Conservation (phyloP, 768 basidiomycete species). For the Pisolithus marmoratus region DNA sequence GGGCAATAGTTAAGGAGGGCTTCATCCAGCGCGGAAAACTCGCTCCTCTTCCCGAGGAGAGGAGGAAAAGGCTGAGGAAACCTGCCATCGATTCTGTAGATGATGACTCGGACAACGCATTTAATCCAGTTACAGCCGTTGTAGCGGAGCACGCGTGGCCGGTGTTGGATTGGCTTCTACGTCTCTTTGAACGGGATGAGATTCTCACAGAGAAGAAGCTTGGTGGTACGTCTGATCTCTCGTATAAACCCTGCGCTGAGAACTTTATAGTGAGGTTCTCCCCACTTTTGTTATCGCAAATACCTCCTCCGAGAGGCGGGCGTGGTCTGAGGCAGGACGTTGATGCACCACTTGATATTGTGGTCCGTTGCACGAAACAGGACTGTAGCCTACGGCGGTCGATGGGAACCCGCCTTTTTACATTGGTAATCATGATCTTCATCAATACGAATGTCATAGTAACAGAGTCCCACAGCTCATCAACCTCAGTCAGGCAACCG, state of each 20-base stretch:
- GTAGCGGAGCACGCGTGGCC: slow-evolving; percentile 67
- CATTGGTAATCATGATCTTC: slow-evolving; percentile 20
- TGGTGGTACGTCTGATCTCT: slow-evolving; percentile 15
- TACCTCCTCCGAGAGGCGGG: slow-evolving; percentile 48
- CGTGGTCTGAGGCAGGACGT: slow-evolving; percentile 51
- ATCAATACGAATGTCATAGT: neutral
- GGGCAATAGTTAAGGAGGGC: slow-evolving; percentile 55
- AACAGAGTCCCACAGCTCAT: slow-evolving; percentile 29
- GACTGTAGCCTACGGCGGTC: slow-evolving; percentile 22
- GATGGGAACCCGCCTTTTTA: slow-evolving; percentile 31
- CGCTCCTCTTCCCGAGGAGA: slow-evolving; percentile 8
- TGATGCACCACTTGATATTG: slow-evolving; percentile 43
- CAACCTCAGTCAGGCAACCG: slow-evolving; percentile 33
- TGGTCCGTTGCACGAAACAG: slow-evolving; percentile 34
- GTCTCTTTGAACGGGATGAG: slow-evolving; percentile 67
- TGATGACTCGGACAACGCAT: slow-evolving; percentile 16
- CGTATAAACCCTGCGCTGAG: slow-evolving; percentile 7
- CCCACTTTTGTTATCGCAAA: slow-evolving; percentile 50
- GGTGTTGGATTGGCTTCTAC: slow-evolving; percentile 62
- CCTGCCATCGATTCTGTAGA: slow-evolving; percentile 20
- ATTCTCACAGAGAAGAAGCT: slow-evolving; percentile 24
- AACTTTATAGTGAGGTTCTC: slow-evolving; percentile 37
- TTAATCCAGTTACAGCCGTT: slow-evolving; percentile 17
- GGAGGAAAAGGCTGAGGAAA: slow-evolving; percentile 30
- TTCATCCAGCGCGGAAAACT: slow-evolving; percentile 38